Evolutionary conservation across 1,284 basidiomycete species (phyloP), one percentile per base, ranked within the genome.

Genomic region (Moniliophthora roreri): DNA sequence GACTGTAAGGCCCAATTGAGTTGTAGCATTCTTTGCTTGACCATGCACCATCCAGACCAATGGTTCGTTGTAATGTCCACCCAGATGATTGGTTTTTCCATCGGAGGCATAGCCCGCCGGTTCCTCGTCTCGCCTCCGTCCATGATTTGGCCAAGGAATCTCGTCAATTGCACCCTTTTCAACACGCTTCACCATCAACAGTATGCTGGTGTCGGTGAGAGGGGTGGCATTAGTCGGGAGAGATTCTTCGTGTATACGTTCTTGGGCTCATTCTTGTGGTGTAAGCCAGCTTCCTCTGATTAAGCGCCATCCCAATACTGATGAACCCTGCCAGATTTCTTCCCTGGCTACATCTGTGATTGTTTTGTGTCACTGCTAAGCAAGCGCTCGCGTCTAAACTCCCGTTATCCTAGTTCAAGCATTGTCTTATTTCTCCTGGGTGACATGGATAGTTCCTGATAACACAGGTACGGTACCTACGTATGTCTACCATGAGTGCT

Each of bases 71-170:
- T 93, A 23, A 83, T 97, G 74, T 87, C 91, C 7, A 90, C 91
- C 0, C 90, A 95, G 65, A 75, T 95, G 56, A 87, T 93, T 40
- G 94, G 94, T 1, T 93, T 95, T 64, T 87, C 89, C 2, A 82
- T 95, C 16, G 91, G 93, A 8, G 95, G 95, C n/a, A 69, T 91
- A 50, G 80, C 82, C 50, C 75, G 85, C 24, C 80, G 86, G 13
- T 91, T 92, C 76, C 76, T 95, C 35, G 90, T 95, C 7, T 84
- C 87, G 59, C 95, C 95, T 0, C 91, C 94, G 0, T 89, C 89
- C 0, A 93, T 97, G 91, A 91, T 97, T 61, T 97, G 95, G 95
- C 95, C 95, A 0, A 73, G 79, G 16, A 90, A 91, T 56, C 78
- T 97, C 20, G 91, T 95, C 18, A 82, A 79, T 20, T 89, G 91